Base-by-base conservation (phyloP, 495 filamentous ascomycete genomes). In the Bathelium albidoporum region DNA sequence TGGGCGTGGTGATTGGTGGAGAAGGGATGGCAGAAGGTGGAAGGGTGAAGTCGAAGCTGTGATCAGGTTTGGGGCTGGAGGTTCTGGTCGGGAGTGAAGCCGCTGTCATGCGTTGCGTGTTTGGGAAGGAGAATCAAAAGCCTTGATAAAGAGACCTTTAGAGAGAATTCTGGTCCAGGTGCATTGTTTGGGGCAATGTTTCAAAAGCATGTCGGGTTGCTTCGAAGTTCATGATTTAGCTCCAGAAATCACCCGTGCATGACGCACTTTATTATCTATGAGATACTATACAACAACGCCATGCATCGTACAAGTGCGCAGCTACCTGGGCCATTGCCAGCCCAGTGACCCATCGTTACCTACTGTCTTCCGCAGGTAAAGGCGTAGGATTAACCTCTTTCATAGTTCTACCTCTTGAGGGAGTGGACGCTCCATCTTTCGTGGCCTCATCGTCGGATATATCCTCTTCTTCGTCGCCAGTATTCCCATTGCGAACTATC, bases 321-420 rank as follows among this genome's bases (percentile, higher is more conserved):
- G 9, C 24, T 7, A 28, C 9, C 12, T 10, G n/a, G 5, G 49
- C 11, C 49, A 12, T 10, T 3, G 24, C 2, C 22, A 29, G 49
- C 24, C 49, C 9, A 9, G 29, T 10, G 2, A 10, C 24, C 49
- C 20, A 26, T 10, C 29, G 49, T 55, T 20, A 55, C 49, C 49
- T 26, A n/a, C 20, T 20, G 29, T 55, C 9, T 11, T 55, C 49
- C 36, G 24, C 52, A 11, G 73, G 72, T 7, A 76, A 45, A 32
- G 70, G 49, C 22, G 69, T 73, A 10, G 73, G 73, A 69, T 76
- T 76, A 24, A 67, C 72, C 62, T 75, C 73, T 55, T 72, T 70
- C 32, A 75, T 63, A 31, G 69, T 45, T 29, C 29, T 24, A n/a
- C 29, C 49, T 9, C 20, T 24, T 55, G 70, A 55, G 44, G 55